Conservation (phyloP, 2,329 filamentous ascomycete genomes). For the Thielaviopsis ethacetica region DNA sequence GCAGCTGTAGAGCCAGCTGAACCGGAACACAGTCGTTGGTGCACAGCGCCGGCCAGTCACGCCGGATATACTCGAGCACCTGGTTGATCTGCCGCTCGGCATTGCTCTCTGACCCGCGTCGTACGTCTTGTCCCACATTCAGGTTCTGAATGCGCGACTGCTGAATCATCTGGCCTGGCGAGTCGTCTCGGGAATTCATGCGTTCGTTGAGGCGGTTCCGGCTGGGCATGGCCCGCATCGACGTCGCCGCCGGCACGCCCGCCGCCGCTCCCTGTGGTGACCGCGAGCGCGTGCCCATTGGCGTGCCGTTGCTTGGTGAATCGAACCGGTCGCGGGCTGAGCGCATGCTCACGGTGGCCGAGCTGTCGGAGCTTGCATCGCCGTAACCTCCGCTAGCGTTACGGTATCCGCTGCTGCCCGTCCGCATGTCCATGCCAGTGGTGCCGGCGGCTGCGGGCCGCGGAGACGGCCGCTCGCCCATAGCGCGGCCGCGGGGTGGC, state of each 20-base stretch:
- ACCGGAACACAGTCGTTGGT: slow-evolving; percentile 79
- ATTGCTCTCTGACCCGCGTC: slow-evolving; percentile 24
- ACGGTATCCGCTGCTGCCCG: slow-evolving; percentile 1
- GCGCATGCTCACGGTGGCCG: slow-evolving; percentile 6
- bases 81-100: slow-evolving; percentile 41
- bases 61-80: slow-evolving; percentile 67
- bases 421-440: slow-evolving; percentile 6
- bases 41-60: slow-evolving; percentile 86
- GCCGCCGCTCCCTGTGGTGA: slow-evolving; percentile 2
- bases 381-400: slow-evolving; percentile 6
- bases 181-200: slow-evolving; percentile 6
- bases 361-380: slow-evolving; percentile 6
- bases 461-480: slow-evolving; percentile 5
- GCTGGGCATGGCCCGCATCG: slow-evolving; percentile 19
- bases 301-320: slow-evolving; percentile 4
- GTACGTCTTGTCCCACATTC: slow-evolving; percentile 2
- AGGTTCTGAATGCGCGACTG: slow-evolving; percentile 11
- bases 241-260: neutral
- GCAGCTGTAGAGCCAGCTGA: slow-evolving; percentile 83
- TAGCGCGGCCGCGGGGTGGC: slow-evolving; percentile 8
- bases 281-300: slow-evolving; percentile 4
- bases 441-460: neutral
- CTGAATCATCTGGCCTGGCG: slow-evolving; percentile 3
- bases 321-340: slow-evolving; percentile 9
- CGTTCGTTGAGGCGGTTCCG: slow-evolving; percentile 16